These are phyloP conservation scores for Rubroboletus pulcherrimus DNA, from an alignment of 768 basidiomycete species.

Conservation along the genomic window DNA sequence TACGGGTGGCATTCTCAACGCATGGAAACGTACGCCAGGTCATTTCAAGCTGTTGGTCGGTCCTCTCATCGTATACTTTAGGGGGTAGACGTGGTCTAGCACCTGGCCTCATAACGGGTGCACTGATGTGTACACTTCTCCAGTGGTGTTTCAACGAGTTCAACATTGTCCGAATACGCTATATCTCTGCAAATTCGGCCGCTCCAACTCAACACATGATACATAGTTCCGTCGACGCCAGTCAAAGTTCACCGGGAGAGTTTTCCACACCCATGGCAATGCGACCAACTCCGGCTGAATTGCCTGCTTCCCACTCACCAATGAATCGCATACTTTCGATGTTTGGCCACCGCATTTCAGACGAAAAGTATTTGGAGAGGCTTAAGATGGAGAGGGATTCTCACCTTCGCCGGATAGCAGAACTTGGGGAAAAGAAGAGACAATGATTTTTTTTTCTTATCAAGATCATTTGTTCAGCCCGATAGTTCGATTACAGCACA, in stretches of 20 bases:
- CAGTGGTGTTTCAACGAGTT: slow-evolving; percentile 73
- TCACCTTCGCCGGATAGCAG: slow-evolving; percentile 53
- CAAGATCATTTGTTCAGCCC: background rate
- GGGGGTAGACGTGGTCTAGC: slow-evolving; percentile 57
- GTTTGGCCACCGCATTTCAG: slow-evolving; percentile 46
- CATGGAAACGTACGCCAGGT: slow-evolving; percentile 49
- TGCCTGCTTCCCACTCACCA: slow-evolving; percentile 12
- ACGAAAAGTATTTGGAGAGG: slow-evolving; percentile 67
- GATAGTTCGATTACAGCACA: background rate
- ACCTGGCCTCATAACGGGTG: slow-evolving; percentile 59
- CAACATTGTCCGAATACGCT: slow-evolving; percentile 55
- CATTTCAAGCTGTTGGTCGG: background rate
- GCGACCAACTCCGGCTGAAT: slow-evolving; percentile 14
- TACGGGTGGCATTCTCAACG: slow-evolving; percentile 56
- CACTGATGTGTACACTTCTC: slow-evolving; percentile 52
- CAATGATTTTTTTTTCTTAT: background rate
- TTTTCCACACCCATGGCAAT: slow-evolving; percentile 1
- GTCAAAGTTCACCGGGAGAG: slow-evolving; percentile 1
- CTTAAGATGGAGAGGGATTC: slow-evolving; percentile 55
- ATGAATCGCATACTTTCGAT: slow-evolving; percentile 37
- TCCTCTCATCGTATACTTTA: slow-evolving; percentile 28
- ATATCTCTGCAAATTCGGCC: slow-evolving; percentile 37
- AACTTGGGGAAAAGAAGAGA: slow-evolving; percentile 44
- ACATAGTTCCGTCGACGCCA: background rate
- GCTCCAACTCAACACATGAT: background rate